Conservation (phyloP, 164 flowering plant genomes). For the Chimonanthus praecox region DNA sequence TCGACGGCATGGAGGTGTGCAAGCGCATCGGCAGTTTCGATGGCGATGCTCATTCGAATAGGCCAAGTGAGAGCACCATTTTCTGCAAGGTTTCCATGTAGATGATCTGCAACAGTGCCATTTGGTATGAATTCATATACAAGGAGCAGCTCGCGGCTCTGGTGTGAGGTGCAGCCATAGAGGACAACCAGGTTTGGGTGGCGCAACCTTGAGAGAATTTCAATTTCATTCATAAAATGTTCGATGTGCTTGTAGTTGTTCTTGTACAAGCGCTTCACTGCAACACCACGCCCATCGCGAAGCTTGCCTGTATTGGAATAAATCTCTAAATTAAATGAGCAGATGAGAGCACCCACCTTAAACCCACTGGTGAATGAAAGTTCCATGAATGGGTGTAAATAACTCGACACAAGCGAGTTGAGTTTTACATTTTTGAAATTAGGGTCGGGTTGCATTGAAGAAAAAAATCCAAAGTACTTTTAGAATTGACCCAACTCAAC, state of each 20-base stretch:
- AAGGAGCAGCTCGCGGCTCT: slow-evolving; percentile 59
- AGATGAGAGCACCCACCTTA: background rate
- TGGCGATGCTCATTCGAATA: no score
- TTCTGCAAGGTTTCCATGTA: slow-evolving; percentile 22
- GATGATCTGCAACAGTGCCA: no score
- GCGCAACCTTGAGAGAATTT: slow-evolving; percentile 53
- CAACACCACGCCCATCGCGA: slow-evolving; percentile 66
- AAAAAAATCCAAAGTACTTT: background rate
- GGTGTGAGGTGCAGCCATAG: slow-evolving; percentile 71
- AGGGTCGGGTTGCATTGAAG: no score
- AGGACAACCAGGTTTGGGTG: slow-evolving; percentile 69
- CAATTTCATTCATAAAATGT: slow-evolving; percentile 70
- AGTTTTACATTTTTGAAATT: background rate
- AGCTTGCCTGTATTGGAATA: slow-evolving; percentile 38
- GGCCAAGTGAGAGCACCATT: slow-evolving; percentile 39
- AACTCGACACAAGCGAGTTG: background rate
- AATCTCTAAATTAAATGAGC: background rate
- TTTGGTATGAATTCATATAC: no score
- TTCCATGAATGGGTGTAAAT: no score
- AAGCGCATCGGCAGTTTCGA: no score
- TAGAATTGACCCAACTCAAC: no score
- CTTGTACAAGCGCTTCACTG: slow-evolving; percentile 66
- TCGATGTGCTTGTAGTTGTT: slow-evolving; percentile 50
- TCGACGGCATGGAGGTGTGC: no score
- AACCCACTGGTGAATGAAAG: background rate